Evolutionary conservation across 2,329 filamentous ascomycete species (phyloP).

Genomic region (Conoideocrella luteorostrata): DNA sequence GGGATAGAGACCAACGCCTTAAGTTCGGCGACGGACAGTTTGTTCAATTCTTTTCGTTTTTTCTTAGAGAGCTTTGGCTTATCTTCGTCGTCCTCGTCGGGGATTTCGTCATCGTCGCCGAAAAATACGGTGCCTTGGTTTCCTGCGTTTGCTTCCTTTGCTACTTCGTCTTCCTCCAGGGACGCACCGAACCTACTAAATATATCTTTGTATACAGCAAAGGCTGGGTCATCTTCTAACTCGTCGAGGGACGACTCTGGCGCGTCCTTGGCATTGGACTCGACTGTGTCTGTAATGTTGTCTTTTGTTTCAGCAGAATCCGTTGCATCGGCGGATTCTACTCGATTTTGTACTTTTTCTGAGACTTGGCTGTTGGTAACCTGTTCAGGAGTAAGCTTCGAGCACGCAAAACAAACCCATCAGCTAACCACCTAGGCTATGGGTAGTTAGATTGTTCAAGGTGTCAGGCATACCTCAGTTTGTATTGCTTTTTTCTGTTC

Average conservation of each 20-base stretch:
- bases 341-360: conserved; percentile 3
- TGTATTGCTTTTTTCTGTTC: conserved; percentile 67
- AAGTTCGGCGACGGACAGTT: conserved; percentile 88
- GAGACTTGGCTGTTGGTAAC: background rate
- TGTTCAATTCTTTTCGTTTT: conserved; percentile 85
- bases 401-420: no score
- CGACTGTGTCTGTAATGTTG: conserved; percentile 10
- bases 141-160: conserved; percentile 58
- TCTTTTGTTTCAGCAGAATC: background rate
- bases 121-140: conserved; percentile 84
- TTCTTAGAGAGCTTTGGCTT: conserved; percentile 82
- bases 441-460: background rate
- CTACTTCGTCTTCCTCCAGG: conserved; percentile 55
- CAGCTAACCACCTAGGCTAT: no score
- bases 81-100: conserved; percentile 67
- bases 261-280: conserved; percentile 35
- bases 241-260: conserved; percentile 59
- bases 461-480: conserved; percentile 38
- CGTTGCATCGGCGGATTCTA: conserved; percentile 23
- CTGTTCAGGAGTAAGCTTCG: conserved; percentile 4
- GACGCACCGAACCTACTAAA: conserved; percentile 70
- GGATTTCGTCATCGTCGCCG: conserved; percentile 78
- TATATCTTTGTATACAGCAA: conserved; percentile 75
- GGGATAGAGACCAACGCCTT: conserved; percentile 88
- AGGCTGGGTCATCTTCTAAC: conserved; percentile 65